Percentiles rank a stretch among this genome's conserved stretches.
Evolutionary conservation across 2,329 filamentous ascomycete species (phyloP).

Genomic region (Xylaria sp.): DNA sequence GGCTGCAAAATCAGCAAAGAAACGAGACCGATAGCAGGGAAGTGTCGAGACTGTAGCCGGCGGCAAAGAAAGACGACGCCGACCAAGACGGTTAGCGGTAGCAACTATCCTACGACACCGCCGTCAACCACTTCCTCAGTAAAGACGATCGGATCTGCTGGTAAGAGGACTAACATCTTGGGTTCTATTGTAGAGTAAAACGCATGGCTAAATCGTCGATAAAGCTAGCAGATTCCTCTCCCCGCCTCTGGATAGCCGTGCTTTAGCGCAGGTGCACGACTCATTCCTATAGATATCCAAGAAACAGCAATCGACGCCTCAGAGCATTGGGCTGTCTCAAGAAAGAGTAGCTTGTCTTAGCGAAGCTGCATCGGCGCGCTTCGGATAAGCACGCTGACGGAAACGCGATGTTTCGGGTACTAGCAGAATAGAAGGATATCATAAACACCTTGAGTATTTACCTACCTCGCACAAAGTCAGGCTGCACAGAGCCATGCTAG

Average conservation of each 20-base stretch:
- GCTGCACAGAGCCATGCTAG: not conserved
- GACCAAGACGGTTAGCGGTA: not conserved
- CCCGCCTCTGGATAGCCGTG: constrained; percentile 5
- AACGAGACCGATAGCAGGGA: constrained; percentile 40
- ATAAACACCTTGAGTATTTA: not conserved
- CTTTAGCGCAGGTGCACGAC: constrained; percentile 19
- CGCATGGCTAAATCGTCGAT: not conserved
- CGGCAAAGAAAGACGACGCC: constrained; percentile 2
- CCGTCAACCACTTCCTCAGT: not conserved
- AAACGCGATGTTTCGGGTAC: not conserved
- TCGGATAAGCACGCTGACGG: not conserved
- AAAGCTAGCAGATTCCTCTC: constrained; percentile 14
- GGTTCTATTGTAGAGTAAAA: not conserved
- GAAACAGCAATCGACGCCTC: constrained; percentile 17
- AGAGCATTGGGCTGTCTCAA: not conserved
- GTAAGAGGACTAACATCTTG: constrained; percentile 16
- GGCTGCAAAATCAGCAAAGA: constrained; percentile 39
- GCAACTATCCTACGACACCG: not conserved
- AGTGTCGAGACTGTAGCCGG: constrained; percentile 37
- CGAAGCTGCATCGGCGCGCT: not conserved
- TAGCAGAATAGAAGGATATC: not conserved
- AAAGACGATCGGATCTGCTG: not conserved
- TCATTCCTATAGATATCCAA: constrained; percentile 20
- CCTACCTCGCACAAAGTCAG: not conserved
- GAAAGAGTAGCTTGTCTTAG: constrained; percentile 7